Conservation (phyloP, 2,329 filamentous ascomycete genomes). For the Cladosporium velox region DNA sequence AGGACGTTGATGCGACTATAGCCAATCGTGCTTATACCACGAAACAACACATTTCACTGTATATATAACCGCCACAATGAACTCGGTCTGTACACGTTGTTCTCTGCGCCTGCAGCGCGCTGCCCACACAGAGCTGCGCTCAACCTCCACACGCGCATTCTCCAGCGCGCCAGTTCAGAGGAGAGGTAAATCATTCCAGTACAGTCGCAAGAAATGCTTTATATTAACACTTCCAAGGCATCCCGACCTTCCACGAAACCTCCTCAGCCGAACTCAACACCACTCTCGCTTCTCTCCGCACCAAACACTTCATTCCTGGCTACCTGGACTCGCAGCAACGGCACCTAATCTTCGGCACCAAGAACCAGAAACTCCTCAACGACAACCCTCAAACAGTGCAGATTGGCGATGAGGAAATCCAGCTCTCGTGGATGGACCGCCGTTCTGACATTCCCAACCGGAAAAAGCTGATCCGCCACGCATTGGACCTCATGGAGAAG, state of each 20-base stretch:
- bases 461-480: slow-evolving; percentile 31
- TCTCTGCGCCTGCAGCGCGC: slow-evolving; percentile 36
- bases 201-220: not conserved
- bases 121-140: slow-evolving; percentile 25
- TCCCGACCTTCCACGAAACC: slow-evolving; percentile 46
- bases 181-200: slow-evolving; percentile 14
- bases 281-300: slow-evolving; percentile 45
- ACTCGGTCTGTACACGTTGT: slow-evolving; percentile 36
- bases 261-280: slow-evolving; percentile 44
- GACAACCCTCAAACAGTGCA: slow-evolving; percentile 46
- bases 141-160: slow-evolving; percentile 29
- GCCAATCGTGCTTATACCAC: not conserved
- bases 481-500: slow-evolving; percentile 35
- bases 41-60: not conserved
- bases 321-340: slow-evolving; percentile 46
- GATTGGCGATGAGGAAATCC: slow-evolving; percentile 44
- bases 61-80: slow-evolving; percentile 25
- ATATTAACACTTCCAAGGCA: slow-evolving; percentile 26
- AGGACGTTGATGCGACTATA: not conserved
- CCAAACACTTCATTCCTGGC: slow-evolving; percentile 47
- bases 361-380: slow-evolving; percentile 44
- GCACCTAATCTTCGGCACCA: slow-evolving; percentile 45
- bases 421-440: slow-evolving; percentile 38
- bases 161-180: slow-evolving; percentile 25
- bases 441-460: slow-evolving; percentile 35